Evolutionary conservation across 345 rosid species (phyloP).

Genomic region (Salix arbutifolia): DNA sequence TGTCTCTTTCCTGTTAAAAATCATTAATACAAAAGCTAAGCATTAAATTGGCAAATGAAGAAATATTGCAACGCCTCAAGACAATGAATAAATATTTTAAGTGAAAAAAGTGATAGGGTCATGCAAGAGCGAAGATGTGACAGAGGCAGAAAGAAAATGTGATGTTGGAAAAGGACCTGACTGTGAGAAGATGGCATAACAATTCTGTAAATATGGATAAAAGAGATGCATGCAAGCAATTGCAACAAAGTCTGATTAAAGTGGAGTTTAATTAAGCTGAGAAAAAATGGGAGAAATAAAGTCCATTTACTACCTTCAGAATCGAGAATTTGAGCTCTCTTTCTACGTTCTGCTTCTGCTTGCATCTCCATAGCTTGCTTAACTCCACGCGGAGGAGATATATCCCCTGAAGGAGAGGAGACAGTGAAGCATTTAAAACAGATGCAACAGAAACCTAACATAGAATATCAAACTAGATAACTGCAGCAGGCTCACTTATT

Average conservation of each 20-base stretch:
- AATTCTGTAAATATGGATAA: background rate
- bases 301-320: slow-evolving; percentile 55
- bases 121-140: background rate
- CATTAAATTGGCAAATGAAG: background rate
- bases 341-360: slow-evolving; percentile 97
- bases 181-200: background rate
- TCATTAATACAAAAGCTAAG: background rate
- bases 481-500: slow-evolving; percentile 62
- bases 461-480: background rate
- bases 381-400: slow-evolving; percentile 90
- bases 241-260: background rate
- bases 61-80: background rate
- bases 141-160: background rate
- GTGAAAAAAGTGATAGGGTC: background rate
- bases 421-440: background rate
- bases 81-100: background rate
- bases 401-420: slow-evolving; percentile 65
- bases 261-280: background rate
- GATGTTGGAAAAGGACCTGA: background rate
- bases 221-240: background rate
- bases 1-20: slow-evolving; percentile 54
- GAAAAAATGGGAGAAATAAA: background rate
- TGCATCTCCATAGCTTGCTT: slow-evolving; percentile 98
- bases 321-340: slow-evolving; percentile 86
- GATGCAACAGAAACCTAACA: background rate